Base-by-base conservation (phyloP, 441 rosid species). In the Populus tomentosa region DNA sequence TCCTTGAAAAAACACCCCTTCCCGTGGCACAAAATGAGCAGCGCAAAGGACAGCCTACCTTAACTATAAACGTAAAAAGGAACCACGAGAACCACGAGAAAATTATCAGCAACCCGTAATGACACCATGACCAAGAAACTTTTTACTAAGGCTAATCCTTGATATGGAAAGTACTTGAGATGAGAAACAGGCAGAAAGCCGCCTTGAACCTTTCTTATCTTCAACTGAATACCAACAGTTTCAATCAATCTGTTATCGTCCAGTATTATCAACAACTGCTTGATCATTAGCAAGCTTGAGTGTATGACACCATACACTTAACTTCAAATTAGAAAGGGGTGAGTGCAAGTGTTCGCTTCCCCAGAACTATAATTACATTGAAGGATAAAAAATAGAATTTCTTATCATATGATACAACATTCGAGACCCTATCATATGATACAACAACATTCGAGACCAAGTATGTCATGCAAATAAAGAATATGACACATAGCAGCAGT, bases 11-110 rank as follows among this genome's bases (percentile, higher is more conserved):
- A 24, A 97, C 99, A 67, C 99, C 99, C 85, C 91, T 95, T 67
- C 98, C 99, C 36, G 99, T 94, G 77, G 99, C 97, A 87, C 98
- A 94, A 81, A 95, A 95, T 21, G 97, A 95, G 85, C 98, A 91
- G 59, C 89, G 92, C 81, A 95, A 84, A 1, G 98, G 97, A 83
- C 98, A 92, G 30, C 99, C 98, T 30, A 95, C 99, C 99, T 95
- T 87, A 73, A 82, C 18, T 66, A 56, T 71, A 36, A 74, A 76
- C 74, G 50, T 53, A 23, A 14, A 13, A 71, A 71, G 66, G 28
- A 50, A 40, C 23, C 40, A 65, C n/a, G 40, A 68, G 28, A 50
- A 38, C 21, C 40, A 65, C 13, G 35, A 69, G 56, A 20, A 53
- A 13, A 50, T 14, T 53, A 71, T 33, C 63, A 30, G 18, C 20